A percentile compares a stretch with the other conserved stretches of the same genome.
These are phyloP conservation scores for Lonicera japonica DNA, from an alignment of 129 eudicot species.

Conservation along the genomic window DNA sequence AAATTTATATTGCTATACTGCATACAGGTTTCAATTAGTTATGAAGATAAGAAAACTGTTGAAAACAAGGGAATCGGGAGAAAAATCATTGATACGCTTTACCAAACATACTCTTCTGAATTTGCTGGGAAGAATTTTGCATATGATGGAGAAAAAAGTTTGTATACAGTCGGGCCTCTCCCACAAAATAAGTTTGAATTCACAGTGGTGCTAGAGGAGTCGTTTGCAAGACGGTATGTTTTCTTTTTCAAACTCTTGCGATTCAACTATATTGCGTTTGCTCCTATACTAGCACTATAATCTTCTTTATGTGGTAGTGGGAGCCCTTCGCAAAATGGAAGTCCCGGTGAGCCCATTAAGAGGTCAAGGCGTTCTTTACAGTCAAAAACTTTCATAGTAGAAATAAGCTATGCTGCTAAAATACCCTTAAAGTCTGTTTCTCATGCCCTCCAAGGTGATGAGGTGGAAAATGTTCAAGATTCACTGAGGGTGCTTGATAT, in stretches of 20 bases:
- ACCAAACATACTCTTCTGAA: slow-evolving; percentile 62
- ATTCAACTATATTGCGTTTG: neutral
- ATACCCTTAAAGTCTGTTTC: slow-evolving; percentile 51
- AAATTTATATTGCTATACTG: slow-evolving; percentile 3
- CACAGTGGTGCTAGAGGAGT: slow-evolving; percentile 64
- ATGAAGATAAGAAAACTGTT: slow-evolving; percentile 43
- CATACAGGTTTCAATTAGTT: slow-evolving; percentile 65
- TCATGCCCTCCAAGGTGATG: slow-evolving; percentile 58
- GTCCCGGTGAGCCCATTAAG: slow-evolving; percentile 43
- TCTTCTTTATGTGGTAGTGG: slow-evolving; percentile 28
- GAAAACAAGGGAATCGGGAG: slow-evolving; percentile 59
- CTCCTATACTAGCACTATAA: slow-evolving; percentile 1
- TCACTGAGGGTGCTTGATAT: slow-evolving; percentile 79
- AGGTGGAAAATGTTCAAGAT: slow-evolving; percentile 54
- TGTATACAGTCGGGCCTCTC: slow-evolving; percentile 78
- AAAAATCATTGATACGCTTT: slow-evolving; percentile 57
- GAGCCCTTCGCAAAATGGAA: slow-evolving; percentile 33
- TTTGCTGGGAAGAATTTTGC: slow-evolving; percentile 65
- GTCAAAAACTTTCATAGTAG: slow-evolving; percentile 62
- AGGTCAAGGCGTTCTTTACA: slow-evolving; percentile 54
- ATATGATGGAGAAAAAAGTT: slow-evolving; percentile 74
- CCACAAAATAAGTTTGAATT: slow-evolving; percentile 59
- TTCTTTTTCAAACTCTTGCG: neutral
- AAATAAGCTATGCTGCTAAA: slow-evolving; percentile 55
- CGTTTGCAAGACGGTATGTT: slow-evolving; percentile 52